Conservation (phyloP, 495 filamentous ascomycete species). For the Glonium stellatum region DNA sequence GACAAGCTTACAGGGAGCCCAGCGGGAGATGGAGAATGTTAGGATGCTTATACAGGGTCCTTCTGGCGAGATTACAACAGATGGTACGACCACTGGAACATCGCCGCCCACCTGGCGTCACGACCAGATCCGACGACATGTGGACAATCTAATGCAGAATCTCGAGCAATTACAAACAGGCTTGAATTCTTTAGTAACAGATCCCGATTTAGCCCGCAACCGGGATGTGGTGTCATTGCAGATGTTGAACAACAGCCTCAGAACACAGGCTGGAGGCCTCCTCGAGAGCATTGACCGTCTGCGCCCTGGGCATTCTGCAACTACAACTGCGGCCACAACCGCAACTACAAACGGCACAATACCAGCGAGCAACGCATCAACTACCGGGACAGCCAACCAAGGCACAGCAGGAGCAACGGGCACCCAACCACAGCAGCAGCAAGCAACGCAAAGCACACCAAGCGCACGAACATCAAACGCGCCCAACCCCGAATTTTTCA, state of each 20-base stretch:
- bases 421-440: background rate
- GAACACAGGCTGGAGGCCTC: slow-evolving; percentile 10
- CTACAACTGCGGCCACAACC: background rate
- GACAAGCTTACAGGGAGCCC: slow-evolving; percentile 8
- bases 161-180: slow-evolving; percentile 16
- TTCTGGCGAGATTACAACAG: background rate
- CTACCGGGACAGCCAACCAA: no score
- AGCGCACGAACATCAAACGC: background rate
- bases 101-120: slow-evolving; percentile 15
- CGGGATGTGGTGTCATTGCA: slow-evolving; percentile 17
- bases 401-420: no score
- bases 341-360: background rate
- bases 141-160: slow-evolving; percentile 7
- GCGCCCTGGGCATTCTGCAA: background rate
- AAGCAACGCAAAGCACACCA: background rate
- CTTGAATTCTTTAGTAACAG: slow-evolving; percentile 10
- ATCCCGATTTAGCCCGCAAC: slow-evolving; percentile 18
- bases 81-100: background rate
- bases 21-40: slow-evolving; percentile 23
- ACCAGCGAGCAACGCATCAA: background rate
- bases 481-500: slow-evolving; percentile 18
- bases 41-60: slow-evolving; percentile 9
- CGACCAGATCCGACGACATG: slow-evolving; percentile 10
- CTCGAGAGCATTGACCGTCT: slow-evolving; percentile 9
- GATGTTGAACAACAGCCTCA: slow-evolving; percentile 4